Conservation (phyloP, 2,329 filamentous ascomycete species). For the Stachybotrys chlorohalonatus region DNA sequence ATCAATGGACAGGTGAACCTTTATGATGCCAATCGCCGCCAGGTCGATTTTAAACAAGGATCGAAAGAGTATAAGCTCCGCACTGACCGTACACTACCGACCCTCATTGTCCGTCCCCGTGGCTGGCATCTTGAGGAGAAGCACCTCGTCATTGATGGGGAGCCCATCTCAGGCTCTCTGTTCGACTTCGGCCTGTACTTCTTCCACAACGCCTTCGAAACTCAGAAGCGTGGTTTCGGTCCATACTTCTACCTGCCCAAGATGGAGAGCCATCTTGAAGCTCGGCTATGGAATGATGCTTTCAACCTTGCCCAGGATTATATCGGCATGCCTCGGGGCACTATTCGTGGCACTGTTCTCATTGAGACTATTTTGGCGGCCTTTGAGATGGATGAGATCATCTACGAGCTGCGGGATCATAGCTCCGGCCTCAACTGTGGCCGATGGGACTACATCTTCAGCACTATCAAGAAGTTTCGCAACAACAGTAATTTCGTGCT, state of each 20-base stretch:
- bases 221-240: conserved; percentile 73
- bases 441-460: conserved; percentile 99
- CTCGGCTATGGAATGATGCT: conserved; percentile 93
- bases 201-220: conserved; percentile 92
- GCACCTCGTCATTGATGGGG: conserved; percentile 91
- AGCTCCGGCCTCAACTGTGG: conserved; percentile 95
- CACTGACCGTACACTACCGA: conserved; percentile 76
- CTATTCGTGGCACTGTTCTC: conserved; percentile 87
- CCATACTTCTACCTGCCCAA: conserved; percentile 98
- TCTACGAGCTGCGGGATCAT: conserved; percentile 97
- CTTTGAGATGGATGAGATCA: conserved; percentile 99
- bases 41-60: conserved; percentile 94
- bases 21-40: conserved; percentile 86
- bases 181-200: conserved; percentile 99
- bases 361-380: conserved; percentile 97
- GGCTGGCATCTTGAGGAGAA: conserved; percentile 99
- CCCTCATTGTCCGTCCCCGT: conserved; percentile 86
- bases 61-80: conserved; percentile 96
- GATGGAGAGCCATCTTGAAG: conserved; percentile 97
- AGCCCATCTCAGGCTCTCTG: conserved; percentile 83
- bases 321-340: conserved; percentile 80
- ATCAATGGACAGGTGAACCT: conserved; percentile 97
- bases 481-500: conserved; percentile 89
- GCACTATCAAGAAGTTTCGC: conserved; percentile 98
- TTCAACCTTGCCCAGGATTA: conserved; percentile 96